These are phyloP conservation scores for Plantago coronopus DNA, from an alignment of 305 asterid species.

Conservation along the genomic window DNA sequence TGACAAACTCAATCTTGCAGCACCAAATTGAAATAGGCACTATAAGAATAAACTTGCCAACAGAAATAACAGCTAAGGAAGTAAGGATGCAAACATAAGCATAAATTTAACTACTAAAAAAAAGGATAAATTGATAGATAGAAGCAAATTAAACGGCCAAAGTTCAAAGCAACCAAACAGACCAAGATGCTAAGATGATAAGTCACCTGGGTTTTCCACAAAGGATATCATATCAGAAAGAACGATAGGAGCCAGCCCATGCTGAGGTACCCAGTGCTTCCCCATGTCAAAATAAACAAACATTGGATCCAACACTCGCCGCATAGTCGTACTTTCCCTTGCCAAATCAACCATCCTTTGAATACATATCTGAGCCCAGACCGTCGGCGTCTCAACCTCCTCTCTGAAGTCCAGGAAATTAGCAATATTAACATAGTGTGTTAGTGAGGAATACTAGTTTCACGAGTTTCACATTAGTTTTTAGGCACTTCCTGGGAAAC, in stretches of 20 bases:
- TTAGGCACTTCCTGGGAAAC: constrained; percentile 1
- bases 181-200: constrained; percentile 6
- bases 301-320: constrained; percentile 83
- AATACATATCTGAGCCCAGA: constrained; percentile 90
- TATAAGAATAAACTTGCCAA: too few species aligned
- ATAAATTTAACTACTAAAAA: too few species aligned
- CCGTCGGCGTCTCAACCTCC: constrained; percentile 74
- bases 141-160: not conserved
- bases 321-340: constrained; percentile 81
- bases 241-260: constrained; percentile 67
- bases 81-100: too few species aligned
- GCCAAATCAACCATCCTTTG: constrained; percentile 91
- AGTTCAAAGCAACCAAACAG: not conserved
- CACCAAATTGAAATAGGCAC: too few species aligned
- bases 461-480: constrained; percentile 12
- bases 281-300: constrained; percentile 70
- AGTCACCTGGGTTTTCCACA: constrained; percentile 71
- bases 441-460: not conserved
- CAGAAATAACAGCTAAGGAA: too few species aligned
- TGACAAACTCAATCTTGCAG: too few species aligned
- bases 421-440: constrained; percentile 10
- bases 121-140: not conserved
- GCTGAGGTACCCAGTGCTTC: constrained; percentile 67
- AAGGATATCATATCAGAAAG: constrained; percentile 82
- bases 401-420: constrained; percentile 48